phyloP scores from a whole-genome alignment of 2,329 filamentous ascomycete species.

The Diaporthe destruens region DNA sequence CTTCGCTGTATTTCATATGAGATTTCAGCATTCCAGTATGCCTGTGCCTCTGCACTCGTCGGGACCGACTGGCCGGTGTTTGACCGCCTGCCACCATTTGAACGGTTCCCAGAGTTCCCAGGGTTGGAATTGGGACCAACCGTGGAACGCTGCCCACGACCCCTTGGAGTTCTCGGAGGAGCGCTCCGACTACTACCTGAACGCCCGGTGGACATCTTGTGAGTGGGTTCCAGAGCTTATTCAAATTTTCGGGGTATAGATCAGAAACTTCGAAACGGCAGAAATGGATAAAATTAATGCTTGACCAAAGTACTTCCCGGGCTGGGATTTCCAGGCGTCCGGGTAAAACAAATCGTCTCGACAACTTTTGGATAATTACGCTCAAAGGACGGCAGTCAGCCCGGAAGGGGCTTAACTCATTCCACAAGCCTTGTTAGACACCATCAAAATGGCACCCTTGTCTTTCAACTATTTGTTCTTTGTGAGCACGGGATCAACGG shows the following conservation, averaged over 20 bases:
- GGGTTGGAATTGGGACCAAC: neutral
- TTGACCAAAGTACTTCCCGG: neutral
- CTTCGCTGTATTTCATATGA: neutral
- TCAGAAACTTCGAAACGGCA: neutral
- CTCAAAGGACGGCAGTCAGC: neutral
- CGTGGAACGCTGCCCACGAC: neutral
- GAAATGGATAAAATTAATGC: neutral
- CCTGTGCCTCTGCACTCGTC: neutral
- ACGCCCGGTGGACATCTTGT: neutral
- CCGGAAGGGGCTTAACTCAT: neutral
- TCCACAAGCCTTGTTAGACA: neutral
- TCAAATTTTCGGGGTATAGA: neutral
- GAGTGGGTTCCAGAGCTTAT: neutral
- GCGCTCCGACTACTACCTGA: neutral
- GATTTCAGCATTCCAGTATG: neutral
- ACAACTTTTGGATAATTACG: neutral
- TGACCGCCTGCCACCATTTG: neutral
- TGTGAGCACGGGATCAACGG: slow-evolving; percentile 55
- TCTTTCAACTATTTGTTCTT: neutral
- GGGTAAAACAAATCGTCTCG: neutral
- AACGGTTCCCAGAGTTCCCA: neutral
- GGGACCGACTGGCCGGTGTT: neutral
- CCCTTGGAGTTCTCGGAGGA: neutral
- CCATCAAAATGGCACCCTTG: neutral
- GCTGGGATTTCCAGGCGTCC: too few relatives aligned